These are phyloP conservation scores for Kodamaea nitidulidarum DNA, from an alignment of 805 yeast species.

Conservation along the genomic window DNA sequence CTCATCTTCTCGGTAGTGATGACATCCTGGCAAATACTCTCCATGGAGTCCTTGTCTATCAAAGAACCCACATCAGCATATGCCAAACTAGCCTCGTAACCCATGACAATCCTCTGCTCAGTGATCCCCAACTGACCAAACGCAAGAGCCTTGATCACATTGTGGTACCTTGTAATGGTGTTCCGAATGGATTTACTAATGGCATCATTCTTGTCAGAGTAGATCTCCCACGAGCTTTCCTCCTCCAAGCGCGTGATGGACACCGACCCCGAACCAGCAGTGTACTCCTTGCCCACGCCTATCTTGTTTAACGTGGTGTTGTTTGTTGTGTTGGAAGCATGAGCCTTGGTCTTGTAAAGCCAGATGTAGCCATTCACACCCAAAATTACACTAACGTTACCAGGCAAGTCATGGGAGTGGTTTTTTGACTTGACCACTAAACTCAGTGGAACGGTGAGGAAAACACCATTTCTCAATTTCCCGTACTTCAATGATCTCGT, in stretches of 20 bases:
- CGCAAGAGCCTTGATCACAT: conserved; percentile 79
- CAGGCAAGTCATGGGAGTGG: conserved; percentile 87
- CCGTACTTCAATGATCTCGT: conserved; percentile 96
- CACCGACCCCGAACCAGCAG: conserved; percentile 56
- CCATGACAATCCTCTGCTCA: conserved; percentile 70
- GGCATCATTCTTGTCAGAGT: conserved; percentile 82
- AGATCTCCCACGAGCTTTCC: conserved; percentile 92
- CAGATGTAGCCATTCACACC: conserved; percentile 96
- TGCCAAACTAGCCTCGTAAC: conserved; percentile 86
- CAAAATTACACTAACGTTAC: conserved; percentile 83
- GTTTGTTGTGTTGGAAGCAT: conserved; percentile 15
- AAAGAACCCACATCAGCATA: conserved; percentile 47
- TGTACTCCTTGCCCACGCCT: conserved; percentile 44
- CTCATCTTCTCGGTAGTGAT: conserved; percentile 72
- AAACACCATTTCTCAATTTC: conserved; percentile 85
- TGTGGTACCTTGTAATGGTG: conserved; percentile 80
- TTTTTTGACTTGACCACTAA: conserved; percentile 80
- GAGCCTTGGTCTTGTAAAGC: conserved; percentile 65
- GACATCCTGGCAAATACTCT: conserved; percentile 66
- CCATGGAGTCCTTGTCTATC: conserved; percentile 64
- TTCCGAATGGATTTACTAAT: conserved; percentile 59
- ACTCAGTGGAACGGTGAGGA: conserved; percentile 75
- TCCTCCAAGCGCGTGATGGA: conserved; percentile 84
- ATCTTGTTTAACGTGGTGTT: conserved; percentile 27
- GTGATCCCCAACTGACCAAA: conserved; percentile 82